Percentiles rank a stretch among this genome's conserved stretches.
Evolutionary conservation across 345 rosid genomes (phyloP).

Genomic region (Citrus reticulata): DNA sequence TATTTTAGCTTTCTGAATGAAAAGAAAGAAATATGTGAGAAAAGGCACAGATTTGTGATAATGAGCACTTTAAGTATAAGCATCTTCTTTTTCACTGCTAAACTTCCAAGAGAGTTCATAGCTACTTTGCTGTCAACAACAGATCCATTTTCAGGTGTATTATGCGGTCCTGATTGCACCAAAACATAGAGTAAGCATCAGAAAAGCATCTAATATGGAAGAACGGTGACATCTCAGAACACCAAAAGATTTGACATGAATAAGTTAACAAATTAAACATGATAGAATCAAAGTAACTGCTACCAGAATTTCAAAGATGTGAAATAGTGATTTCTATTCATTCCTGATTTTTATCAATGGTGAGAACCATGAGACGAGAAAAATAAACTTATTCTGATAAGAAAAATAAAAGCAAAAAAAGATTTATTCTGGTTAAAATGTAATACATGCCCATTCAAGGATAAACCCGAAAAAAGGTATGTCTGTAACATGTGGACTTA

Average conservation of each 20-base stretch:
- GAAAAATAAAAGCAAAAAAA: background rate
- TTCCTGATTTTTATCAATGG: background rate
- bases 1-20: constrained; percentile 14
- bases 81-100: background rate
- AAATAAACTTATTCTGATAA: background rate
- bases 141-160: background rate
- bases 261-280: background rate
- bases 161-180: constrained; percentile 10
- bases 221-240: background rate
- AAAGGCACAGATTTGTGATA: background rate
- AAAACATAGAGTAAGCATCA: background rate
- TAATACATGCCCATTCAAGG: background rate
- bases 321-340: background rate
- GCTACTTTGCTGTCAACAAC: background rate
- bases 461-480: background rate
- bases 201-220: background rate
- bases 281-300: background rate
- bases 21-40: constrained; percentile 8
- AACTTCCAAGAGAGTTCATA: background rate
- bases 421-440: no score
- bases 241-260: background rate
- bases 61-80: no score
- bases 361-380: no score
- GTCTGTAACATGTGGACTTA: background rate
- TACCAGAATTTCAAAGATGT: no score